Evolutionary conservation across 1,139 yeast genomes (phyloP).

Genomic region (Magnusiomyces clavatus): DNA sequence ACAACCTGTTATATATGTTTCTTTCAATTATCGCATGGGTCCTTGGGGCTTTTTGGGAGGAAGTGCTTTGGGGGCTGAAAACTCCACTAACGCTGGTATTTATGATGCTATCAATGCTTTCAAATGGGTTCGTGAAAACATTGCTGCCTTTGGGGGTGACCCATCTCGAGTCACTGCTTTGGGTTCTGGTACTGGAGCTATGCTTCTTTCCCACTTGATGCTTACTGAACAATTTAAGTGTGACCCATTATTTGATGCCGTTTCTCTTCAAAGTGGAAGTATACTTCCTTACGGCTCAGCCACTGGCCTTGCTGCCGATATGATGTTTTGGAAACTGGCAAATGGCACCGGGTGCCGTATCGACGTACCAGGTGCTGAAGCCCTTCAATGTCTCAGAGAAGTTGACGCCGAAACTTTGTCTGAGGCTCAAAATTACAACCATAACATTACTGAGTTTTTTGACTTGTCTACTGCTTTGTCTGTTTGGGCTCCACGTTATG

Average conservation of each 20-base stretch:
- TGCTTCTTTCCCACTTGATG: constrained; percentile 28
- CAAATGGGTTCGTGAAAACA: constrained; percentile 34
- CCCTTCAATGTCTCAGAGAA: constrained; percentile 17
- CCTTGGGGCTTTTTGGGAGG: constrained; percentile 29
- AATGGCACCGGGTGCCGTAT: constrained; percentile 15
- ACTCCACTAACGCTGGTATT: constrained; percentile 27
- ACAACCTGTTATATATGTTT: constrained; percentile 17
- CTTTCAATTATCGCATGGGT: constrained; percentile 25
- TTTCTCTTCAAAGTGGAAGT: constrained; percentile 19
- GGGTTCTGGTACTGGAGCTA: constrained; percentile 37
- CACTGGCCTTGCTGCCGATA: constrained; percentile 15
- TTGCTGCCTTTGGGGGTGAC: constrained; percentile 35
- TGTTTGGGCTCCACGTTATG: constrained; percentile 19
- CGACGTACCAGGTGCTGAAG: constrained; percentile 9
- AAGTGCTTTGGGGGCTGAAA: constrained; percentile 18
- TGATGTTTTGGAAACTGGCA: constrained; percentile 15
- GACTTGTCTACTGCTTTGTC: constrained; percentile 13
- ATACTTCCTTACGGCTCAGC: constrained; percentile 11
- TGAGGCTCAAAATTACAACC: constrained; percentile 15
- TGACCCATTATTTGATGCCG: constrained; percentile 25
- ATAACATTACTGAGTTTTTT: constrained; percentile 13
- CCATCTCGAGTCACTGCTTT: constrained; percentile 30
- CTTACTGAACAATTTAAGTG: constrained; percentile 19
- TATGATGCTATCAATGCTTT: constrained; percentile 33
- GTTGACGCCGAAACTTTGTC: constrained; percentile 11